phyloP scores from a whole-genome alignment of 129 eudicot species.

The Tagetes patula region DNA sequence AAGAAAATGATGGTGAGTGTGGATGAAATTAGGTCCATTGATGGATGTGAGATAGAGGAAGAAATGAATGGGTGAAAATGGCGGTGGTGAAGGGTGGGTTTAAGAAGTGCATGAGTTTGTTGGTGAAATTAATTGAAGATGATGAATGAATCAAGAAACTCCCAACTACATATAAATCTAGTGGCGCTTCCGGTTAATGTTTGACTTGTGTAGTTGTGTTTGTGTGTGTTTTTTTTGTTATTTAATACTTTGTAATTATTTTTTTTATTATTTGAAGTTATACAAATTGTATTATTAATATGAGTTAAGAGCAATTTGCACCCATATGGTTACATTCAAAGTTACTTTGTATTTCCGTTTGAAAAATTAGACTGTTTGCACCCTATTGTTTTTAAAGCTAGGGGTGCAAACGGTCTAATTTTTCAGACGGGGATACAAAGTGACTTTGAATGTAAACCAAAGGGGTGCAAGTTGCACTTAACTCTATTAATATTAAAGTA shows the following conservation, averaged over 20 bases:
- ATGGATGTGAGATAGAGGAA: neutral
- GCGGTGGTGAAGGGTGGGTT: conserved; percentile 25
- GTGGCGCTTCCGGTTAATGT: conserved; percentile 9
- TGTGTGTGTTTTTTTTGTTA: neutral
- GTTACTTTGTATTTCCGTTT: no score
- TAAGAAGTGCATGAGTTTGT: conserved; percentile 39
- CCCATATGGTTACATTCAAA: no score
- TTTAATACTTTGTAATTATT: neutral
- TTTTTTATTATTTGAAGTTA: no score
- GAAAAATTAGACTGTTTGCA: no score
- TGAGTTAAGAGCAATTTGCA: no score
- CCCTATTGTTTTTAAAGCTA: no score
- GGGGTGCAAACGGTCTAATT: no score
- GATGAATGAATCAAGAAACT: conserved; percentile 1
- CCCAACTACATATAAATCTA: conserved; percentile 32
- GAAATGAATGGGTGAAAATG: neutral
- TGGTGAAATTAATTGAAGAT: conserved; percentile 42
- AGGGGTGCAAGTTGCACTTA: no score
- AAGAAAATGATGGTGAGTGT: conserved; percentile 44
- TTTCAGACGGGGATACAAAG: no score
- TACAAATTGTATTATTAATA: no score
- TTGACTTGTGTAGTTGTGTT: neutral
- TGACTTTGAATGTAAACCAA: no score
- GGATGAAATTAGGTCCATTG: conserved; percentile 37
- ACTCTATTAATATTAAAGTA: no score